Evolutionary conservation across 1,139 yeast genomes (phyloP), one percentile per base, ranked within the genome.

Genomic region (Kluyveromyces sp.): DNA sequence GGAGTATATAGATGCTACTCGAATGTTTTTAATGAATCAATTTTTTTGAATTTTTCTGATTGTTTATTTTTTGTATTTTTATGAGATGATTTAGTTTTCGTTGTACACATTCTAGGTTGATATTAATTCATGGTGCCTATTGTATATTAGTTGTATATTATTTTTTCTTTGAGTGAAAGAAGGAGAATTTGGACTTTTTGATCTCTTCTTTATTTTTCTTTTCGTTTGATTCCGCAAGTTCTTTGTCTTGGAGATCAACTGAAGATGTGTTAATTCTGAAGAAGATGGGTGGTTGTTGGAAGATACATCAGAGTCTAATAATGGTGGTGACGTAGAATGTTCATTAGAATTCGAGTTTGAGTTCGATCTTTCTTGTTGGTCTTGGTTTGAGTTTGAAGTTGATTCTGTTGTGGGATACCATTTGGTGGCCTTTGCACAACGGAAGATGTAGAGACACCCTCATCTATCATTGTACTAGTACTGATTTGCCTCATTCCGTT

Each of bases 141-240:
- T 7, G 32, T 8, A 7, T 30, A 7, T 8, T 7, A 30, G 32
- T 30, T 30, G 32, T 8, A 30, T 5, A 33, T 28, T 43, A 54
- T 50, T 57, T 56, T 46, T 50, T 47, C 43, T 60, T 61, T 48
- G 57, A 58, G 35, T 57, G 54, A 41, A 61, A 59, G 26, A 59
- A 48, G 15, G 62, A 60, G 48, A 61, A 59, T 43, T 57, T 59
- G 26, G 50, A 48, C 41, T 45, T 48, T 36, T 48, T 48, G 34
- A 35, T 38, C 15, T 34, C 47, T n/a, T 30, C 32, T 40, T 40
- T 31, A 4, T 25, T 6, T 4, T 35, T 35, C 8, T 21, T 21
- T 10, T 21, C 8, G 7, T 35, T 27, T 4, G 38, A 25, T 4
- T 27, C 31, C 28, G 39, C n/a, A 7, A 6, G 39, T 7, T 4